Evolutionary conservation across 2,329 filamentous ascomycete species (phyloP), one percentile per base, ranked within the genome.

Genomic region (Boeremia exigua): DNA sequence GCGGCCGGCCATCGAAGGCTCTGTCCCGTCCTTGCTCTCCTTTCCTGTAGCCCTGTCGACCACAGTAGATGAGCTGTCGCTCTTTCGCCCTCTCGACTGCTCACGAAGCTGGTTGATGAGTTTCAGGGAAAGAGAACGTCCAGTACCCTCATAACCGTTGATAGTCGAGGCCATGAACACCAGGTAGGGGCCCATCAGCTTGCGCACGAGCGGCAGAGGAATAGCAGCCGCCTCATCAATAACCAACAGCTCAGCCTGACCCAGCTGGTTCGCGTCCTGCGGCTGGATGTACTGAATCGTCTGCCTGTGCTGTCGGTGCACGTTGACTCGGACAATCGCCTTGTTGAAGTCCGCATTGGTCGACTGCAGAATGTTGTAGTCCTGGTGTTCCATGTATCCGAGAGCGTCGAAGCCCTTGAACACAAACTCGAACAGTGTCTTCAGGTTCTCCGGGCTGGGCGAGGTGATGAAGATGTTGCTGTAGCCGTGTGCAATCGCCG

Each of bases 131-230:
- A 99, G 83, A 1, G 95, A 98, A 54, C 95, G 87, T 36, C 95
- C 95, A 6, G 95, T 99, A 53, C 95, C 95, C 79, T 99, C 95
- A 74, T 99, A 99, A 55, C 95, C 95, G 72, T 98, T 98, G 79
- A 99, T 97, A 1, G 95, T 99, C 0, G 95, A 99, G 0, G 96
- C 92, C 95, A 99, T 98, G 78, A 99, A 99, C 8, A 98, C 92
- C 33, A 99, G 82, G 76, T 99, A 99, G 12, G 94, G 94, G 0
- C 95, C 95, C 86, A 99, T 93, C 36, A 99, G 82, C 78, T 97
- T 97, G 66, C 89, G 85, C 7, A 99, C 95, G 2, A 98, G 80
- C 0, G 95, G 95, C 10, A 99, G 78, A 11, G 96, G 95, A 60
- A 99, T 99, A 1, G 96, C 96, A 11, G 95, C 95, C 14, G 95